Evolutionary conservation across 2,329 filamentous ascomycete species (phyloP).

Genomic region (Thelonectria blattea): DNA sequence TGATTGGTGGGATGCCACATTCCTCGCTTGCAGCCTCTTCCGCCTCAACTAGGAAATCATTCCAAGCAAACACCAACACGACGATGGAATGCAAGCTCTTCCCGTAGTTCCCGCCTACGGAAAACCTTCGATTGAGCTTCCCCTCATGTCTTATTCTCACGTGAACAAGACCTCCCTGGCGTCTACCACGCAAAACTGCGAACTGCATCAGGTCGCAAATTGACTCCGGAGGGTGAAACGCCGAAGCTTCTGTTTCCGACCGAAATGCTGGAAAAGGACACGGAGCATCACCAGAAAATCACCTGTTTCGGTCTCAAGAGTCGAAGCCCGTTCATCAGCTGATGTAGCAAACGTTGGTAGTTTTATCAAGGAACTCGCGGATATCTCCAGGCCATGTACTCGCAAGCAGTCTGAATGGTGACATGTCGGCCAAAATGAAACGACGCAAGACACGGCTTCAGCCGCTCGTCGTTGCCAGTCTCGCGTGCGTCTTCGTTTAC

Average conservation of each 20-base stretch:
- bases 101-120: background rate
- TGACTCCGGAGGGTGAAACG: slow-evolving; percentile 1
- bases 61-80: background rate
- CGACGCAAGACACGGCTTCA: background rate
- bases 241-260: background rate
- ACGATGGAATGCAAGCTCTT: background rate
- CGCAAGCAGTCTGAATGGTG: too few relatives aligned
- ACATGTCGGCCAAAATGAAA: background rate
- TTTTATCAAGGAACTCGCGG: too few relatives aligned
- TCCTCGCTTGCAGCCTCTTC: slow-evolving; percentile 14
- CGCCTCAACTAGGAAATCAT: slow-evolving; percentile 10
- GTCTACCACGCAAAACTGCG: too few relatives aligned
- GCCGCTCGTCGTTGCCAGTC: background rate
- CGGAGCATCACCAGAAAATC: background rate
- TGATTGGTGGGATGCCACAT: slow-evolving; percentile 35
- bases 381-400: too few relatives aligned
- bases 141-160: background rate
- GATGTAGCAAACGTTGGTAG: background rate
- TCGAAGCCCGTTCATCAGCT: background rate
- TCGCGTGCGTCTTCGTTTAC: background rate
- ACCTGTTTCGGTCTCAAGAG: background rate
- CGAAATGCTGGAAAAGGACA: background rate
- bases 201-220: too few relatives aligned
- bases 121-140: background rate
- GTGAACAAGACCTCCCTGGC: too few relatives aligned